phyloP scores from a whole-genome alignment of 1,284 basidiomycete genomes.

The Ustilago hordei region DNA sequence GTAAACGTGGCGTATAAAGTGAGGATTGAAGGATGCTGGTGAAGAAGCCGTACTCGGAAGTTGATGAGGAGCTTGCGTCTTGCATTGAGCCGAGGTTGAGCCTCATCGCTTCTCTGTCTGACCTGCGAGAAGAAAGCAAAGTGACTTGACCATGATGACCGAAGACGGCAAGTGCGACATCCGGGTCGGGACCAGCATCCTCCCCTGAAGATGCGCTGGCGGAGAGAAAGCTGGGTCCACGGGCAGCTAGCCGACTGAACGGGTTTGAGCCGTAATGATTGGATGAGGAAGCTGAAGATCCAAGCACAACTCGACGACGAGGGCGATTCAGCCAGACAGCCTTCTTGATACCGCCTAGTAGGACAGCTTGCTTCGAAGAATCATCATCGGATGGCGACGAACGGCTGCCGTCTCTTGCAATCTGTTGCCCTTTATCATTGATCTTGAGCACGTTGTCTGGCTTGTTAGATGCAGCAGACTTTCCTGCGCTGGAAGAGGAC shows the following conservation, averaged over 20 bases:
- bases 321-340: conserved; percentile 36
- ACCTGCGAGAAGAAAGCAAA: conserved; percentile 29
- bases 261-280: conserved; percentile 28
- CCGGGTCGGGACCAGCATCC: conserved; percentile 22
- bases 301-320: conserved; percentile 32
- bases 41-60: conserved; percentile 13
- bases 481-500: neutral
- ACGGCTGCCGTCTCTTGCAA: conserved; percentile 12
- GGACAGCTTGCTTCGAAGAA: neutral
- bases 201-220: conserved; percentile 8
- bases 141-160: conserved; percentile 42
- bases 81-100: neutral
- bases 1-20: conserved; percentile 33
- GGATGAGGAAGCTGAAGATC: conserved; percentile 7
- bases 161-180: conserved; percentile 42
- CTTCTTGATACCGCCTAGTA: conserved; percentile 28
- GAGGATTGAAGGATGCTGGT: conserved; percentile 31
- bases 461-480: neutral
- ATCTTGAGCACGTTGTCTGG: conserved; percentile 47
- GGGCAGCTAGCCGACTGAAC: conserved; percentile 27
- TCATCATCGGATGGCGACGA: conserved; percentile 14
- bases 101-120: conserved; percentile 12
- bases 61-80: neutral
- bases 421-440: conserved; percentile 35
- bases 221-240: conserved; percentile 25